Evolutionary conservation across 2,329 filamentous ascomycete species (phyloP).

Genomic region (Thermoascus crustaceus): DNA sequence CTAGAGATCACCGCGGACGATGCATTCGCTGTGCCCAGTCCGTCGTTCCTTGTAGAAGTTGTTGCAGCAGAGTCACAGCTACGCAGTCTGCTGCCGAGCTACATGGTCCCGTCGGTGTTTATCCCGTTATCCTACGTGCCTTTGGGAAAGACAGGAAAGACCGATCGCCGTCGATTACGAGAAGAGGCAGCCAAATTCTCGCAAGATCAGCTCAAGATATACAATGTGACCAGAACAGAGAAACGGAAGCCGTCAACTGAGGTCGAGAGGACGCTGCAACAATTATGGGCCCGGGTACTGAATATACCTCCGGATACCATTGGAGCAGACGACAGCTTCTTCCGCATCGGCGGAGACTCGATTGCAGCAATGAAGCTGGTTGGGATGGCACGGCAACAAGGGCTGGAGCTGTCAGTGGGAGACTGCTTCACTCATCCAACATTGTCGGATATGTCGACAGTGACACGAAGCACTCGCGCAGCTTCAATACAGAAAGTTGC

Average conservation of each 20-base stretch:
- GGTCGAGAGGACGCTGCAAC: slow-evolving; percentile 2
- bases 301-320: slow-evolving; percentile 26
- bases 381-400: slow-evolving; percentile 11
- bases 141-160: background rate
- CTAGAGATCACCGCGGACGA: background rate
- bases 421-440: slow-evolving; percentile 17
- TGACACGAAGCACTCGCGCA: slow-evolving; percentile 15
- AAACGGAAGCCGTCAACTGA: background rate
- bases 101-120: slow-evolving; percentile 2
- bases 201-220: background rate
- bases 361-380: slow-evolving; percentile 22
- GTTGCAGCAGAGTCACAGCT: too few species aligned
- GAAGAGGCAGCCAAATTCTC: background rate
- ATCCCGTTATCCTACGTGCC: background rate
- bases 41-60: background rate
- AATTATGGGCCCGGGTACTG: slow-evolving; percentile 18
- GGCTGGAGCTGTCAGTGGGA: slow-evolving; percentile 15
- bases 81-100: background rate
- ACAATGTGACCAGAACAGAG: background rate
- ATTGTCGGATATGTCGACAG: slow-evolving; percentile 42
- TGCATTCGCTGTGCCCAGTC: background rate
- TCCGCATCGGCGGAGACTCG: slow-evolving; percentile 22
- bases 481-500: background rate
- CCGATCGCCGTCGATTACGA: background rate
- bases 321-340: slow-evolving; percentile 19